These are phyloP conservation scores for Fusarium tricinctum DNA, from an alignment of 2,329 filamentous ascomycete genomes.

Conservation along the genomic window DNA sequence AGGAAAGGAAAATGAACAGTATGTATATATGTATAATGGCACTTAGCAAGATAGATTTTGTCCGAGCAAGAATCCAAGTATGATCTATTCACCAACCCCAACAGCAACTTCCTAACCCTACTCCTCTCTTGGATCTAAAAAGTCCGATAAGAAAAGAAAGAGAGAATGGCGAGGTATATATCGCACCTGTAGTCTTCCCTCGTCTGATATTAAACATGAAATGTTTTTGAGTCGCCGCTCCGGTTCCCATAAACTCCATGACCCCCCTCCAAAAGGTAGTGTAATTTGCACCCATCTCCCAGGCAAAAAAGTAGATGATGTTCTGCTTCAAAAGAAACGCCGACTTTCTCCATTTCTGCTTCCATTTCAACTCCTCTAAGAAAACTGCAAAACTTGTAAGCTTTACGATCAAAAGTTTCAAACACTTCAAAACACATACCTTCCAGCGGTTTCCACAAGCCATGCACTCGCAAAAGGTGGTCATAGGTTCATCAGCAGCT, in stretches of 20 bases:
- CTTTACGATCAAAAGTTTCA: background rate
- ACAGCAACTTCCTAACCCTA: slow-evolving; percentile 10
- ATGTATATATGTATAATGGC: slow-evolving; percentile 17
- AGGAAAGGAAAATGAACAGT: slow-evolving; percentile 17
- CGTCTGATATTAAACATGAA: slow-evolving; percentile 42
- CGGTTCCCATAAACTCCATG: slow-evolving; percentile 47
- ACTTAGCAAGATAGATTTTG: slow-evolving; percentile 6
- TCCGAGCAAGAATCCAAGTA: background rate
- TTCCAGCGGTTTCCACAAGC: slow-evolving; percentile 80
- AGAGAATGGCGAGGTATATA: slow-evolving; percentile 46
- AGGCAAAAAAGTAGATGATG: slow-evolving; percentile 28
- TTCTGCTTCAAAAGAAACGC: slow-evolving; percentile 41
- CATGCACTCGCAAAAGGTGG: slow-evolving; percentile 80
- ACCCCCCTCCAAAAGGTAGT: slow-evolving; percentile 27
- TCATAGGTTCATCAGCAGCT: slow-evolving; percentile 94
- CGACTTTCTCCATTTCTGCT: slow-evolving; percentile 11
- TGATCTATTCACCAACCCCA: slow-evolving; percentile 17
- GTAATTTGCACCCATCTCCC: slow-evolving; percentile 16
- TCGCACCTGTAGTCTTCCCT: slow-evolving; percentile 42
- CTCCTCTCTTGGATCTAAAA: slow-evolving; percentile 13
- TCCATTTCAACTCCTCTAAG: slow-evolving; percentile 32
- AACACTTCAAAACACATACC: slow-evolving; percentile 60
- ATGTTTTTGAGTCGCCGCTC: slow-evolving; percentile 43
- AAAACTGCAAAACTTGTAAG: slow-evolving; percentile 44
- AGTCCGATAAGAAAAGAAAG: slow-evolving; percentile 32